phyloP scores from a whole-genome alignment of 352 stramenopile species.

The Phytopythium helicoides region DNA sequence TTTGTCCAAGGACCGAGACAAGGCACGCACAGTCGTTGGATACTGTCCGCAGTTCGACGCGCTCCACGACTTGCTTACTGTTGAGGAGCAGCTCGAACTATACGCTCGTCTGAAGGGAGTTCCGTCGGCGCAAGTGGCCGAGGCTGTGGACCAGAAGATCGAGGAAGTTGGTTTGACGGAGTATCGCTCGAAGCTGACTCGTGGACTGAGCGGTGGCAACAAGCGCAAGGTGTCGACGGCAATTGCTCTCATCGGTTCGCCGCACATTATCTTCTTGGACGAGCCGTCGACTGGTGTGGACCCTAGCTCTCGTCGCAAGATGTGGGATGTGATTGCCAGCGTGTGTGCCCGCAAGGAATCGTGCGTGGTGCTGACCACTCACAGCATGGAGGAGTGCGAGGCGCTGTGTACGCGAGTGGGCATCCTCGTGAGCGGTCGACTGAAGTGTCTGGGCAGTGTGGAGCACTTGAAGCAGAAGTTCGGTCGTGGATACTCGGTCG shows the following conservation, averaged over 20 bases:
- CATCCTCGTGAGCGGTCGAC: conserved; percentile 87
- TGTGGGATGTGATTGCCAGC: conserved; percentile 93
- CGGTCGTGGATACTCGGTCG: conserved; percentile 92
- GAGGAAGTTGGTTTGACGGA: no score
- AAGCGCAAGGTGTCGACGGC: conserved; percentile 93
- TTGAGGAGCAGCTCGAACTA: conserved; percentile 78
- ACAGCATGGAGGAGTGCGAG: conserved; percentile 97
- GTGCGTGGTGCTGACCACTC: conserved; percentile 92
- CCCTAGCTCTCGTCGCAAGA: conserved; percentile 91
- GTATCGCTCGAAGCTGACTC: no score
- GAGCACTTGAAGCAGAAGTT: conserved; percentile 97
- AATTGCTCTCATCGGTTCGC: conserved; percentile 89
- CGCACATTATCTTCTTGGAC: conserved; percentile 89
- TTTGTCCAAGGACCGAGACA: conserved; percentile 47
- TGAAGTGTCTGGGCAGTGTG: conserved; percentile 80
- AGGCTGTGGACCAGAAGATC: conserved; percentile 66
- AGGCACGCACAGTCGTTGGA: conserved; percentile 68
- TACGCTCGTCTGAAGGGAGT: conserved; percentile 87
- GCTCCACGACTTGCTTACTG: conserved; percentile 78
- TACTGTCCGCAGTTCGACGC: conserved; percentile 91
- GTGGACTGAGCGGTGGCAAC: conserved; percentile 86
- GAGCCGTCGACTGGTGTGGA: conserved; percentile 94
- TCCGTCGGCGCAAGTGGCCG: conserved; percentile 6
- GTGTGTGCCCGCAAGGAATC: conserved; percentile 67
- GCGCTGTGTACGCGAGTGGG: conserved; percentile 92